Conservation (phyloP, 768 basidiomycete genomes). For the Lentinula raphanica region DNA sequence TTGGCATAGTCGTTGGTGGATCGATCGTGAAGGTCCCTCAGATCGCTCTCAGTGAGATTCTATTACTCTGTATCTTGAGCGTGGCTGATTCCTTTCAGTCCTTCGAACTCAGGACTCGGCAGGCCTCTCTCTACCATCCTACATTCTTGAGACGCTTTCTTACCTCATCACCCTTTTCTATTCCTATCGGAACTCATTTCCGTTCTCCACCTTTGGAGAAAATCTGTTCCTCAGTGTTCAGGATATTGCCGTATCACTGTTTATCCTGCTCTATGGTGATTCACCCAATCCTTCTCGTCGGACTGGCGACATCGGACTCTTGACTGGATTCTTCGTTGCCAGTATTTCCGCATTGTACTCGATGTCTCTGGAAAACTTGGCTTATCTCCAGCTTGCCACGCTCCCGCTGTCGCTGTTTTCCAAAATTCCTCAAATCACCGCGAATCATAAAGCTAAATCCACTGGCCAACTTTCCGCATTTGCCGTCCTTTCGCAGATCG, state of each 20-base stretch:
- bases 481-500: slow-evolving; percentile 82
- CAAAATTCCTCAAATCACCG: slow-evolving; percentile 88
- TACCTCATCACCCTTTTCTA: slow-evolving; percentile 90
- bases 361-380: slow-evolving; percentile 46
- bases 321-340: slow-evolving; percentile 17
- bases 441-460: slow-evolving; percentile 67
- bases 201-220: slow-evolving; percentile 98
- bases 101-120: slow-evolving; percentile 69
- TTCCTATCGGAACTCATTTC: slow-evolving; percentile 78
- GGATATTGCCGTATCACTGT: slow-evolving; percentile 80
- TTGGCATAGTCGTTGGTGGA: slow-evolving; percentile 90
- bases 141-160: slow-evolving; percentile 83
- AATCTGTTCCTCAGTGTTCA: slow-evolving; percentile 91
- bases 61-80: not conserved
- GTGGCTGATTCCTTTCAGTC: slow-evolving; percentile 39
- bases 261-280: slow-evolving; percentile 64
- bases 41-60: slow-evolving; percentile 59
- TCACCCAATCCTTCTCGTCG: not conserved
- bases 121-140: slow-evolving; percentile 83
- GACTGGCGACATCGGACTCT: not conserved
- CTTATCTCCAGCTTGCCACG: slow-evolving; percentile 78
- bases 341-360: slow-evolving; percentile 15
- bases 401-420: slow-evolving; percentile 89
- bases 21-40: slow-evolving; percentile 97
- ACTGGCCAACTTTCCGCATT: slow-evolving; percentile 95